Conservation (phyloP, 495 filamentous ascomycete genomes). For the Mytilinidion resinicola region DNA sequence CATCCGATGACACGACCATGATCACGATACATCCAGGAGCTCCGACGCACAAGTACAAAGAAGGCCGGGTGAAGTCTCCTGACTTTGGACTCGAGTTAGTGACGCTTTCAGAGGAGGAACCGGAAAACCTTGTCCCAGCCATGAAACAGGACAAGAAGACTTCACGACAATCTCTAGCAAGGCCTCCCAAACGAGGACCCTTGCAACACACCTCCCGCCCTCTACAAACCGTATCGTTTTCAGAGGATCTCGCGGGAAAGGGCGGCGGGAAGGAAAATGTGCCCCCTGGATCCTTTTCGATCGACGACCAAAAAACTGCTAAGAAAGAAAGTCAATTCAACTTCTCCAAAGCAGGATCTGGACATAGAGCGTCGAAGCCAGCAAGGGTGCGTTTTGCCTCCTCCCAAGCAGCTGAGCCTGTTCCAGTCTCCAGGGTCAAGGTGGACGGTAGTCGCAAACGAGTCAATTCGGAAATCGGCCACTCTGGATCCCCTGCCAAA, state of each 20-base stretch:
- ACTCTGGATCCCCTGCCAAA: slow-evolving; percentile 21
- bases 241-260: slow-evolving; percentile 29
- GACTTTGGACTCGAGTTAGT: slow-evolving; percentile 28
- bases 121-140: slow-evolving; percentile 17
- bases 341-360: slow-evolving; percentile 6
- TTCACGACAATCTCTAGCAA: slow-evolving; percentile 34
- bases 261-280: slow-evolving; percentile 41
- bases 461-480: slow-evolving; percentile 17
- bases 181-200: slow-evolving; percentile 34
- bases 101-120: slow-evolving; percentile 29
- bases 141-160: slow-evolving; percentile 23
- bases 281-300: slow-evolving; percentile 28
- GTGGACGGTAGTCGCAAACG: slow-evolving; percentile 14
- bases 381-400: slow-evolving; percentile 20
- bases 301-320: not conserved
- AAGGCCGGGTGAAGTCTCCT: slow-evolving; percentile 18
- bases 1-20: slow-evolving; percentile 40
- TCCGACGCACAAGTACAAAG: slow-evolving; percentile 6
- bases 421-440: slow-evolving; percentile 7
- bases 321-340: slow-evolving; percentile 8
- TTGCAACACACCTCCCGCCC: slow-evolving; percentile 24
- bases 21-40: slow-evolving; percentile 41
- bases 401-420: slow-evolving; percentile 6
- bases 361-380: slow-evolving; percentile 14
- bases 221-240: slow-evolving; percentile 15